Conservation (phyloP, 148 eudicot species). For the Dianthus caryophyllus region DNA sequence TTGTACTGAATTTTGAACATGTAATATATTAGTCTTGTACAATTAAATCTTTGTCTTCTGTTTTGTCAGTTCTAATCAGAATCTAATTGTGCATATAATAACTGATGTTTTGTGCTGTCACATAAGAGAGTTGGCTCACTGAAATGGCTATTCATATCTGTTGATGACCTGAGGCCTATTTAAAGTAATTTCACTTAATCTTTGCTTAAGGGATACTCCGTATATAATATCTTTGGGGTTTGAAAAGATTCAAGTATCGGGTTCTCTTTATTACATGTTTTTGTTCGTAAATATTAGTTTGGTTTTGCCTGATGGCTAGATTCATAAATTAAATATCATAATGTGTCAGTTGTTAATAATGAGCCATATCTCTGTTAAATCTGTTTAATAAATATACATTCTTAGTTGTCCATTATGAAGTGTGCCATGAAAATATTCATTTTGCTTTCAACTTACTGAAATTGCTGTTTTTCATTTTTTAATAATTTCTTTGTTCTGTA, state of each 20-base stretch:
- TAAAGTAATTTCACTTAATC: neutral
- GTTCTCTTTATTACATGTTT: neutral
- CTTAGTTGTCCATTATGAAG: neutral
- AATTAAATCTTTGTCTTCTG: neutral
- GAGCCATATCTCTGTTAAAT: neutral
- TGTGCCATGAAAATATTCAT: neutral
- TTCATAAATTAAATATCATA: neutral
- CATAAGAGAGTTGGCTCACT: neutral
- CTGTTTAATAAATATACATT: neutral
- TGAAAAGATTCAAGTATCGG: neutral
- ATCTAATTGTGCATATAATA: neutral
- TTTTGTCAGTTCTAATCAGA: neutral
- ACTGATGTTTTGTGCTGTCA: neutral
- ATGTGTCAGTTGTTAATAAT: neutral
- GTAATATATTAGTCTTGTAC: neutral
- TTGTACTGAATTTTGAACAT: neutral
- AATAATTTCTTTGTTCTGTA: neutral
- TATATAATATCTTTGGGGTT: neutral
- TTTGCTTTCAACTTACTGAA: neutral
- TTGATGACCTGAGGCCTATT: neutral
- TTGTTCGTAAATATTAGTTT: neutral
- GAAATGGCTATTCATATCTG: neutral
- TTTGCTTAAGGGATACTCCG: neutral
- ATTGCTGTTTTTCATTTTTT: neutral
- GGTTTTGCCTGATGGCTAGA: neutral